These are phyloP conservation scores for Mortierella sp. DNA, from an alignment of 371 early-diverging fungal genomes.

Conservation along the genomic window DNA sequence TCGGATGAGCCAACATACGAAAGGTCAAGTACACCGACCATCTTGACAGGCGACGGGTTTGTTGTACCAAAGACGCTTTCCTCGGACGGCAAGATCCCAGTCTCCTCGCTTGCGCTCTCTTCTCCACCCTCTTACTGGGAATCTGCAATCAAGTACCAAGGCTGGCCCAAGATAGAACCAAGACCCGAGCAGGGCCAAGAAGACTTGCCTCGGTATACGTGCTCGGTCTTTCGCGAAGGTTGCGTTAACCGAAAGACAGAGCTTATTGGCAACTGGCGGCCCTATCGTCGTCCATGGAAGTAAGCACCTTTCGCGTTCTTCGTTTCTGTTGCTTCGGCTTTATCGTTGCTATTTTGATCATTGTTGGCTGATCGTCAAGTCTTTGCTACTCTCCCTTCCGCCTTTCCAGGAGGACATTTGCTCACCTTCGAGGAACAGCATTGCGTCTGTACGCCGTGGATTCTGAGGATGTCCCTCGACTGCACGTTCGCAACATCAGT, in stretches of 20 bases:
- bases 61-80: slow-evolving; percentile 21
- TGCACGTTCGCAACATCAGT: slow-evolving; percentile 50
- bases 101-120: slow-evolving; percentile 35
- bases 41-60: slow-evolving; percentile 3
- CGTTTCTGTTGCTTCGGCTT: neutral
- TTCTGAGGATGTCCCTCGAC: slow-evolving; percentile 45
- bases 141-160: slow-evolving; percentile 45
- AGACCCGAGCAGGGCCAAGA: slow-evolving; percentile 50
- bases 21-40: slow-evolving; percentile 10
- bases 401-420: slow-evolving; percentile 43
- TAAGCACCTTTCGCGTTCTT: slow-evolving; percentile 14
- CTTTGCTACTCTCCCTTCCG: too few species aligned
- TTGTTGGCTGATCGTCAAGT: too few species aligned
- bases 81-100: slow-evolving; percentile 24
- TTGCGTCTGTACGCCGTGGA: slow-evolving; percentile 49
- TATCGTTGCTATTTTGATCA: too few species aligned
- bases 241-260: slow-evolving; percentile 53
- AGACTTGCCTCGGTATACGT: slow-evolving; percentile 34
- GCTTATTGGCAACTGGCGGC: slow-evolving; percentile 43
- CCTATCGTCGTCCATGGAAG: slow-evolving; percentile 54
- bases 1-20: neutral
- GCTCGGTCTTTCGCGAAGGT: slow-evolving; percentile 51
- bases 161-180: slow-evolving; percentile 36
- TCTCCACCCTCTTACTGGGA: slow-evolving; percentile 53
- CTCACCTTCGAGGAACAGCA: slow-evolving; percentile 50